Evolutionary conservation across 306 rosid species (phyloP), one percentile per base, ranked within the genome.

Genomic region (Arachis hypogaea): DNA sequence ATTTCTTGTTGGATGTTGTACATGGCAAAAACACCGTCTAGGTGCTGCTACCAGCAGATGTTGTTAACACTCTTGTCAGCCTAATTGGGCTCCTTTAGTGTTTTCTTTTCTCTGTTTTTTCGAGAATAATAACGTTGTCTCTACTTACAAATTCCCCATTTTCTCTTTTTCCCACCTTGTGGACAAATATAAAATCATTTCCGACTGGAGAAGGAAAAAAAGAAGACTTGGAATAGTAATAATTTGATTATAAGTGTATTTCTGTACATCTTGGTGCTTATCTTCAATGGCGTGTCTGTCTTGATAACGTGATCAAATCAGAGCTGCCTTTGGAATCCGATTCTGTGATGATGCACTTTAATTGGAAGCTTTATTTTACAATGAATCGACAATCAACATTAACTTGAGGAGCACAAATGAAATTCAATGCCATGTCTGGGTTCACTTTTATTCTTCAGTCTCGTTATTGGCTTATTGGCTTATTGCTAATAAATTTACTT

Each of bases 1-100:
- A 82, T 61, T 91, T 88, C 72, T 79, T 88, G 77, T 56, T 75
- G 82, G 80, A 75, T 16, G 1, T 77, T 64, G 47, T 83, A 4
- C 56, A 66, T 2, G 38, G 38, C 63, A 5, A 45, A 5, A 73
- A 76, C 46, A 60, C 64, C 44, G 58, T n/a, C 1, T 67, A 38
- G 64, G 7, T 51, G 11, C 3, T 11, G 7, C 7, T 38, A 22
- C 33, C 62, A 14, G 52, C 29, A 58, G 44, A 14, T 68, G 71
- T 51, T 50, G 2, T 56, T 46, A 33, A 10, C 52, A 46, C 4
- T 76, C 3, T 16, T 30, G 22, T 42, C 4, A 22, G 28, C 28
- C 28, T 22, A 22, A 22, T 22, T 22, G 28, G 28, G 28, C 28
- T 22, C 28, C 28, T 22, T 22, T 22, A 22, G 28, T 22, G 28